Evolutionary conservation across 2,329 filamentous ascomycete species (phyloP), one percentile per base, ranked within the genome.

Genomic region (Aspergillus udagawae): DNA sequence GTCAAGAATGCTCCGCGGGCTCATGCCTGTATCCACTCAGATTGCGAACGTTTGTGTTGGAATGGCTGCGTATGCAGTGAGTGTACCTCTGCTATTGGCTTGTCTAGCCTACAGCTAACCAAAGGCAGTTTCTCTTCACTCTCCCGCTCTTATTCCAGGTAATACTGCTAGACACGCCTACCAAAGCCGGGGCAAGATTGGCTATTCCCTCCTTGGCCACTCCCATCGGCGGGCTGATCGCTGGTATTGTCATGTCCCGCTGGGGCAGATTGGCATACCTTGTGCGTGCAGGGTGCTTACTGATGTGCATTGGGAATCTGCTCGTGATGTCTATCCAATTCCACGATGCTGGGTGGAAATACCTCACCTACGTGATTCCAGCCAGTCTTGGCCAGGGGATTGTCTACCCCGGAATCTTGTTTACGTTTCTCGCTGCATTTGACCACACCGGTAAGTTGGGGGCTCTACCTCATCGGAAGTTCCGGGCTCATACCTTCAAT

Each of bases 391-490:
- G 78, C 0, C 77, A 80, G 59, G 77, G 77, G 0, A 78, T 80
- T 54, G 73, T 77, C 1, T 79, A 79, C 58, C 77, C 77, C 0
- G 73, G 72, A 0, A 70, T 85, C 21, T 69, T 87, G 1, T 88
- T 87, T 62, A 86, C 83, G 0, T 84, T 83, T 17, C 71, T 88
- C 2, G 83, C 85, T 3, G 82, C 83, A 0, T 87, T 87, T 62
- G 82, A 84, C 9, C 85, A 87, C 62, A 74, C 79, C 35, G 81
- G 84, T 85, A 72, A 62, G 78, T 42, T 38, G 5, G 5, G 32
- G 9, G 21, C 29, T 49, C 12, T 9, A 35, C 2, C 4, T 49
- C 12, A 9, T 51, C 8, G 45, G 12, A 29, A 10, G 7, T 1
- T 8, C 9, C 20, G 63, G 8, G 51, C 28, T 41, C 42, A 49